Conservation (phyloP, 768 basidiomycete species). For the Leucocoprinus leucothites region DNA sequence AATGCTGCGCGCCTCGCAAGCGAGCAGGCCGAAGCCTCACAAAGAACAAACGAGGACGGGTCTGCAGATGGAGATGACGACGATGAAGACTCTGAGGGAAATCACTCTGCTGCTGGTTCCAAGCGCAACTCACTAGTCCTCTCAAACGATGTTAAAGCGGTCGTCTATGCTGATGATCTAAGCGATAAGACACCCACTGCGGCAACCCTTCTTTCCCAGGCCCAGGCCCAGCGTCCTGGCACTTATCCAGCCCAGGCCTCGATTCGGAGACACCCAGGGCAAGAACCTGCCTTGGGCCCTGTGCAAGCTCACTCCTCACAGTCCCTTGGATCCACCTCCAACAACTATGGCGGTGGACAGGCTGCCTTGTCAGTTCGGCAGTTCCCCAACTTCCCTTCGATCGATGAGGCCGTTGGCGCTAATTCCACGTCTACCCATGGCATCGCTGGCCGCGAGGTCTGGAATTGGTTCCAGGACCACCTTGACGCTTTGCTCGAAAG, state of each 20-base stretch:
- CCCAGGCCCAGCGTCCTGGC: slow-evolving; percentile 61
- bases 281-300: slow-evolving; percentile 46
- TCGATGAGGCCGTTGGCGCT: slow-evolving; percentile 79
- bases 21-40: slow-evolving; percentile 60
- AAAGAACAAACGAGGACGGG: slow-evolving; percentile 53
- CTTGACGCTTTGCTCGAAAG: slow-evolving; percentile 79
- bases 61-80: slow-evolving; percentile 87
- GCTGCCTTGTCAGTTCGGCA: slow-evolving; percentile 67
- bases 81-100: slow-evolving; percentile 80
- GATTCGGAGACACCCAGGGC: slow-evolving; percentile 70
- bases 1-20: slow-evolving; percentile 72
- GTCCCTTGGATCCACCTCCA: slow-evolving; percentile 35
- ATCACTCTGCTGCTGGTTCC: slow-evolving; percentile 56
- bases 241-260: slow-evolving; percentile 68
- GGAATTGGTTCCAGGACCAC: slow-evolving; percentile 92
- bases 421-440: slow-evolving; percentile 74
- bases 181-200: slow-evolving; percentile 88
- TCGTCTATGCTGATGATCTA: slow-evolving; percentile 58
- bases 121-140: slow-evolving; percentile 75
- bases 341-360: slow-evolving; percentile 48
- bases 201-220: slow-evolving; percentile 72
- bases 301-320: slow-evolving; percentile 60
- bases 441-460: slow-evolving; percentile 80
- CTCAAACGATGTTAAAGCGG: slow-evolving; percentile 59
- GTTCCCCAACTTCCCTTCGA: slow-evolving; percentile 77